phyloP scores from a whole-genome alignment of 2,329 filamentous ascomycete genomes.

The Penicillium olsonii region DNA sequence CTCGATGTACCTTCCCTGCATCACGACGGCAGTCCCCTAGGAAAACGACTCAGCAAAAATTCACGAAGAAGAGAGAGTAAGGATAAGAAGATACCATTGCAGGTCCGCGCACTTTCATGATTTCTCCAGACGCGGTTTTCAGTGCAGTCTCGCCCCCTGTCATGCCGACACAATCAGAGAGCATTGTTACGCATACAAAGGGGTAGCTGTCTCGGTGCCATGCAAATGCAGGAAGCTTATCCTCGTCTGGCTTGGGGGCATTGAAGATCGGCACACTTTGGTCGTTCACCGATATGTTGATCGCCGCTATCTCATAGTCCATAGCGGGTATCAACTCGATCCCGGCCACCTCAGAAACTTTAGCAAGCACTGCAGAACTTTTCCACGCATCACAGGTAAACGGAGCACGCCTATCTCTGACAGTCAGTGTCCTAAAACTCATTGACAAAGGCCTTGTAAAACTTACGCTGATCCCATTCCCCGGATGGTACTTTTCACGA shows the following conservation, averaged over 20 bases:
- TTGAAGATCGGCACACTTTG: not conserved
- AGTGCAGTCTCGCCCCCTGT: not conserved
- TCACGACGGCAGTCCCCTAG: too few relatives aligned
- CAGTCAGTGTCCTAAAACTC: not conserved
- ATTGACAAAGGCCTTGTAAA: not conserved
- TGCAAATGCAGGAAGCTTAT: conserved; percentile 37
- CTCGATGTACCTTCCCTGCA: too few relatives aligned
- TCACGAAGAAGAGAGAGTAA: too few relatives aligned
- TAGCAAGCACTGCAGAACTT: conserved; percentile 54
- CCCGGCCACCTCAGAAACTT: conserved; percentile 59
- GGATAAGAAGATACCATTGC: not conserved
- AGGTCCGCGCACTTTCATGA: not conserved
- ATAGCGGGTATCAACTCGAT: conserved; percentile 59
- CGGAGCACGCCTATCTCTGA: conserved; percentile 58
- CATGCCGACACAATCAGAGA: conserved; percentile 45
- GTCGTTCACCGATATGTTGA: conserved; percentile 54
- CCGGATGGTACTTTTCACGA: conserved; percentile 50
- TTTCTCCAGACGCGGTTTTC: not conserved
- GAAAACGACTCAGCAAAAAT: too few relatives aligned
- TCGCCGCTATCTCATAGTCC: conserved; percentile 61
- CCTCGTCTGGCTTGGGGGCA: not conserved
- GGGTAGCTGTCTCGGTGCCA: conserved; percentile 55
- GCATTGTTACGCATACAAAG: conserved; percentile 56
- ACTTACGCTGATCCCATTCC: conserved; percentile 52
- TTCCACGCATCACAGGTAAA: conserved; percentile 64